A percentile compares a stretch with the other conserved stretches of the same genome.
Evolutionary conservation across 2,329 filamentous ascomycete genomes (phyloP).

Genomic region (Aspergillus proliferans): DNA sequence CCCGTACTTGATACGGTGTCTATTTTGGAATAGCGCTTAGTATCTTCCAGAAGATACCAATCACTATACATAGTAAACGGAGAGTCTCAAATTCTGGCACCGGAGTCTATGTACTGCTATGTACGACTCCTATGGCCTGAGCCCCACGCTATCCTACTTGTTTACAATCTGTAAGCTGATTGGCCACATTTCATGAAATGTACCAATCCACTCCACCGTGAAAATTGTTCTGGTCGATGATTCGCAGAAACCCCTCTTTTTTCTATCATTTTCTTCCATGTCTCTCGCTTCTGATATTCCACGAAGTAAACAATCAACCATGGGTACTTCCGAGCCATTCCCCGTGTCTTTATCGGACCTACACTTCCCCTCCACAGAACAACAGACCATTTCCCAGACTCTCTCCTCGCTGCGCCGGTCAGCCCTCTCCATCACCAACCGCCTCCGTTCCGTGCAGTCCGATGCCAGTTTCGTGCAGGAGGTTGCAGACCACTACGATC

Average conservation of each 20-base stretch:
- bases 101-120: neutral
- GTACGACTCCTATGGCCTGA: too few relatives aligned
- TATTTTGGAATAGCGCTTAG: neutral
- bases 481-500: slow-evolving; percentile 44
- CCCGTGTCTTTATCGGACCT: slow-evolving; percentile 38
- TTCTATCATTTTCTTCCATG: neutral
- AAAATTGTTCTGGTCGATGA: too few relatives aligned
- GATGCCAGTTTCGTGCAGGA: slow-evolving; percentile 69
- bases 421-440: slow-evolving; percentile 72
- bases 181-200: neutral
- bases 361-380: slow-evolving; percentile 47
- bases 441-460: slow-evolving; percentile 67
- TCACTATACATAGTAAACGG: neutral
- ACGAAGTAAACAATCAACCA: slow-evolving; percentile 8
- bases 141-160: too few relatives aligned
- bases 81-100: neutral
- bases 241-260: neutral
- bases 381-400: slow-evolving; percentile 58
- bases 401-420: slow-evolving; percentile 68
- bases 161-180: too few relatives aligned
- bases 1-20: too few relatives aligned
- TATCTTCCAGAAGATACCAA: neutral
- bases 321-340: slow-evolving; percentile 22
- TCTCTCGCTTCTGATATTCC: neutral
- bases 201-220: neutral